Percentiles rank a stretch among this genome's conserved stretches.
phyloP scores from a whole-genome alignment of 2,329 filamentous ascomycete genomes.

The Keithomyces neogunnii region DNA sequence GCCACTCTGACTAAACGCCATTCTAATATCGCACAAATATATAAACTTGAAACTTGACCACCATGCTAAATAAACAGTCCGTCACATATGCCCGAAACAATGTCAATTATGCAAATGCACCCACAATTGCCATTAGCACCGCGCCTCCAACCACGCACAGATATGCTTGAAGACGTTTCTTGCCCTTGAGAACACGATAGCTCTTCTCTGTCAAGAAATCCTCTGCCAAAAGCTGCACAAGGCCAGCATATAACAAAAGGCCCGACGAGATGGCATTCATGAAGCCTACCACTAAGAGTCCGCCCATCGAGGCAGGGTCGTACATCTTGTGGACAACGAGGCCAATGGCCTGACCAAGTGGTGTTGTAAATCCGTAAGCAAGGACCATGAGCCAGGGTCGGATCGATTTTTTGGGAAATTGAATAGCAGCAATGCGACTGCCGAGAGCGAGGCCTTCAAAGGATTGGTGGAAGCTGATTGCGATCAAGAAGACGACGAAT shows the following conservation, averaged over 20 bases:
- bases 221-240: slow-evolving; percentile 78
- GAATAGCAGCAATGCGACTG: slow-evolving; percentile 73
- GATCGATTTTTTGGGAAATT: slow-evolving; percentile 63
- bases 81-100: not conserved
- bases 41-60: not conserved
- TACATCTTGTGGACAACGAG: slow-evolving; percentile 71
- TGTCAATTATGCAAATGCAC: slow-evolving; percentile 55
- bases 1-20: not conserved
- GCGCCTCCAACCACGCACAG: slow-evolving; percentile 56
- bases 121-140: slow-evolving; percentile 61
- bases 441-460: slow-evolving; percentile 85
- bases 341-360: slow-evolving; percentile 76
- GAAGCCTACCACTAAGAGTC: slow-evolving; percentile 73
- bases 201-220: slow-evolving; percentile 74
- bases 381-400: slow-evolving; percentile 80
- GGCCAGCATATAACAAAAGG: slow-evolving; percentile 69
- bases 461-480: slow-evolving; percentile 78
- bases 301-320: slow-evolving; percentile 60
- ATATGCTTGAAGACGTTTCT: slow-evolving; percentile 53
- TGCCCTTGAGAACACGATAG: slow-evolving; percentile 57
- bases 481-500: slow-evolving; percentile 71
- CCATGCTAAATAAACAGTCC: not conserved
- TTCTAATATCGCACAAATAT: not conserved
- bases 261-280: slow-evolving; percentile 83
- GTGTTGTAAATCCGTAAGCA: slow-evolving; percentile 69